Percentiles rank a stretch among this genome's conserved stretches.
These are phyloP conservation scores for Beauveria medogensis DNA, from an alignment of 2,329 filamentous ascomycete species.

Conservation along the genomic window DNA sequence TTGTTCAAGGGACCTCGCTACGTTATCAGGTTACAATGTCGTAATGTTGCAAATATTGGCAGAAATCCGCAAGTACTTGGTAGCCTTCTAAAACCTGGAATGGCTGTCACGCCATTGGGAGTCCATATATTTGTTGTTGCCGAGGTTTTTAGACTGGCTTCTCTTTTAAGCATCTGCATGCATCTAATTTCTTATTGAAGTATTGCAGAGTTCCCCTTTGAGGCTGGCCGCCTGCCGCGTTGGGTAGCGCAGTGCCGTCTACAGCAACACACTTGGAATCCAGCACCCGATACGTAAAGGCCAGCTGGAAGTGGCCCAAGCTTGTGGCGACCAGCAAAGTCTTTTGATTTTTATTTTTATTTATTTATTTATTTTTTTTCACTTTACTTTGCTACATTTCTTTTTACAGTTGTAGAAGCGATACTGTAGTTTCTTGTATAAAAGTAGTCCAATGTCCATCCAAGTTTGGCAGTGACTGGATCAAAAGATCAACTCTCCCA, in stretches of 20 bases:
- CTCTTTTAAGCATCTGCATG: not conserved
- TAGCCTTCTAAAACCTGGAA: not conserved
- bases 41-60: not conserved
- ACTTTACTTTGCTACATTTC: no score
- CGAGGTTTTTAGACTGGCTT: not conserved
- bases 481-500: not conserved
- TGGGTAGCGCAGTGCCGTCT: not conserved
- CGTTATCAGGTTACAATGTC: not conserved
- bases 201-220: not conserved
- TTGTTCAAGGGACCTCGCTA: not conserved
- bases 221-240: not conserved
- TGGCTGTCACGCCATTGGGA: not conserved
- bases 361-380: no score
- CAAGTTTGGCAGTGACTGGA: not conserved
- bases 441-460: not conserved
- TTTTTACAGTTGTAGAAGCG: not conserved
- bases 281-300: not conserved
- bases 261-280: not conserved
- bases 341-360: not conserved
- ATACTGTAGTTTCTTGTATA: not conserved
- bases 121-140: not conserved
- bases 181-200: not conserved
- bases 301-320: conserved; percentile 3
- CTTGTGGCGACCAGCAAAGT: not conserved
- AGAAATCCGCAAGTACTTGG: no score